Percentiles rank a stretch among this genome's conserved stretches.
These are phyloP conservation scores for Termitomyces sp. DNA, from an alignment of 768 basidiomycete genomes.

Conservation along the genomic window DNA sequence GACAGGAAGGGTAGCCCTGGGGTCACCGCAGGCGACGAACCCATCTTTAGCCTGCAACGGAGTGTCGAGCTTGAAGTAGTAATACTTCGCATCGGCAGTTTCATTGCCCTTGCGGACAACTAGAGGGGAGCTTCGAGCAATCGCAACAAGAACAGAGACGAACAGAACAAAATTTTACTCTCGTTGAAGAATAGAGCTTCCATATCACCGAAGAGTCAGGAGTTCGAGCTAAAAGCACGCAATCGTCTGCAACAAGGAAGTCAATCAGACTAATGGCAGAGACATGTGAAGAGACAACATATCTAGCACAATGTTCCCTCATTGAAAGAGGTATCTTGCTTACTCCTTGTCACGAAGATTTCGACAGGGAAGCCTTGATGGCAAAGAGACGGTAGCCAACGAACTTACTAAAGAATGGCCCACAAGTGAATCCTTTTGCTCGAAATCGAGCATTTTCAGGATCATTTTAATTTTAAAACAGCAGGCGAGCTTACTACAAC, in stretches of 20 bases:
- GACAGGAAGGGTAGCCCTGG: neutral
- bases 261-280: too few relatives aligned
- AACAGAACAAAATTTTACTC: neutral
- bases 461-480: neutral
- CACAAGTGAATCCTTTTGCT: too few relatives aligned
- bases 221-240: too few relatives aligned
- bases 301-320: neutral
- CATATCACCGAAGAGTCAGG: too few relatives aligned
- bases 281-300: neutral
- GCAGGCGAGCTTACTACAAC: neutral
- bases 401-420: neutral
- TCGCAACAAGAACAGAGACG: neutral
- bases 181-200: neutral
- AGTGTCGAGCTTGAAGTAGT: neutral
- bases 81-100: neutral
- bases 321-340: neutral
- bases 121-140: neutral
- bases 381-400: neutral
- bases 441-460: neutral
- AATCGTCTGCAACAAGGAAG: too few relatives aligned
- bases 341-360: neutral
- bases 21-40: neutral
- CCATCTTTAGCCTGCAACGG: neutral
- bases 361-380: neutral
- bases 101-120: neutral